Base-by-base conservation (phyloP, 2,329 filamentous ascomycete species). In the Sporothrix inflata region DNA sequence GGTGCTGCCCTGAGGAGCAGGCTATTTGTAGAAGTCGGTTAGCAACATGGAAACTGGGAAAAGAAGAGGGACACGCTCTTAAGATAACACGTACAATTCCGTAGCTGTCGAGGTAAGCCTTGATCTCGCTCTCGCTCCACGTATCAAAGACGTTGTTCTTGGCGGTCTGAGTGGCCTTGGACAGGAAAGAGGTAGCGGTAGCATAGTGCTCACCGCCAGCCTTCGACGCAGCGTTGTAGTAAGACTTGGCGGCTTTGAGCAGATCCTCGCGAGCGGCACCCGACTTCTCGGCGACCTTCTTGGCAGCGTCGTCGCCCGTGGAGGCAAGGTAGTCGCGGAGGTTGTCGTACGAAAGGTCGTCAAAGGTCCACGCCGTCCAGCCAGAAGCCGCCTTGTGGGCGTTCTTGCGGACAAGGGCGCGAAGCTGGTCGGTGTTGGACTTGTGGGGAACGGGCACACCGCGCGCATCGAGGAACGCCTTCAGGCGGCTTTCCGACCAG, bases 61-160 rank as follows among this genome's bases (percentile, higher is more conserved):
- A 47, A 80, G 78, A 60, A 76, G 77, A 51, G 77, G 77, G 1
- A 75, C 9, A 24, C 8, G 30, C 4, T 14, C 72, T 8, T 5
- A 19, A 16, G 51, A 2, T 4, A 42, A 53, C 9, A 78, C 81
- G 83, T 70, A 87, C 85, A 53, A 95, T 83, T 49, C 93, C 93
- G 75, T 94, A 95, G 74, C 89, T 91, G 79, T 95, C 92, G 7
- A 95, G 87, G 78, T 94, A 95, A 0, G 88, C 83, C 85, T 95
- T 94, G 74, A 96, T 84, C 34, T 95, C 91, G 61, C 86, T 87
- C 77, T 89, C 86, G 71, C 86, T 91, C 92, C 92, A 95, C 0
- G 88, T 88, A 69, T 94, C 89, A 75, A 95, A 95, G 0, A 87
- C 84, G 30, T 81, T 85, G 65, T 89, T 84, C 83, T 93, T 94